A percentile compares a stretch with the other conserved stretches of the same genome.
Conservation (phyloP, 73 alveolate species). For the Symbiodinium natans region DNA sequence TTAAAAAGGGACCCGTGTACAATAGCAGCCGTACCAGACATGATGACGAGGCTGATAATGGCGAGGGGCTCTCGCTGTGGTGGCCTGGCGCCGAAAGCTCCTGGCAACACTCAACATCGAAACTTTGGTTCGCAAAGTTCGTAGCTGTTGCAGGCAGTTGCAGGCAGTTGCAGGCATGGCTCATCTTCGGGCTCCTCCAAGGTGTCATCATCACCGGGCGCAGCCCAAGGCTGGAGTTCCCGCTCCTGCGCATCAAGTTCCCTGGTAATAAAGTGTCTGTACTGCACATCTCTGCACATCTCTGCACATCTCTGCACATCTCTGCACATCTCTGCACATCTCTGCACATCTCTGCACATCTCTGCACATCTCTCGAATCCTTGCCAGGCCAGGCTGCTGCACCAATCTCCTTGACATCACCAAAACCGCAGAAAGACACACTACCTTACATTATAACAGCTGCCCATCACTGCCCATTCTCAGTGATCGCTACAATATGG, state of each 20-base stretch:
- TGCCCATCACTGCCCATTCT: too few relatives aligned
- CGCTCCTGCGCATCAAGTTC: constrained; percentile 13
- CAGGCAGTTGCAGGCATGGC: not conserved
- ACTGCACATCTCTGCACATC: not conserved
- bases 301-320: not conserved
- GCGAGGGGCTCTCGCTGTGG: not conserved
- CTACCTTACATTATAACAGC: not conserved
- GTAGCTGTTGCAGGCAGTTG: too few relatives aligned
- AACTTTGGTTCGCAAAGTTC: too few relatives aligned
- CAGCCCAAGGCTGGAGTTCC: constrained; percentile 72
- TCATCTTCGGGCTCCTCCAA: constrained; percentile 26
- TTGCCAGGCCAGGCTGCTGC: not conserved
- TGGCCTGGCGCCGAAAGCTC: not conserved
- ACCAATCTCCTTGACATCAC: not conserved
- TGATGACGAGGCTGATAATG: too few relatives aligned
- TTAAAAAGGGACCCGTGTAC: too few relatives aligned
- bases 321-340: not conserved
- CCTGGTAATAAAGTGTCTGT: too few relatives aligned
- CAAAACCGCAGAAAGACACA: too few relatives aligned
- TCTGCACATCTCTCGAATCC: not conserved
- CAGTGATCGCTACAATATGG: too few relatives aligned
- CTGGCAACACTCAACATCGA: not conserved
- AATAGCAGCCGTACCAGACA: not conserved
- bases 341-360: not conserved
- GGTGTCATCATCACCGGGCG: constrained; percentile 12